Percentiles rank a stretch among this genome's conserved stretches.
phyloP scores from a whole-genome alignment of 352 stramenopile species.

The Blastocystis sp. region DNA sequence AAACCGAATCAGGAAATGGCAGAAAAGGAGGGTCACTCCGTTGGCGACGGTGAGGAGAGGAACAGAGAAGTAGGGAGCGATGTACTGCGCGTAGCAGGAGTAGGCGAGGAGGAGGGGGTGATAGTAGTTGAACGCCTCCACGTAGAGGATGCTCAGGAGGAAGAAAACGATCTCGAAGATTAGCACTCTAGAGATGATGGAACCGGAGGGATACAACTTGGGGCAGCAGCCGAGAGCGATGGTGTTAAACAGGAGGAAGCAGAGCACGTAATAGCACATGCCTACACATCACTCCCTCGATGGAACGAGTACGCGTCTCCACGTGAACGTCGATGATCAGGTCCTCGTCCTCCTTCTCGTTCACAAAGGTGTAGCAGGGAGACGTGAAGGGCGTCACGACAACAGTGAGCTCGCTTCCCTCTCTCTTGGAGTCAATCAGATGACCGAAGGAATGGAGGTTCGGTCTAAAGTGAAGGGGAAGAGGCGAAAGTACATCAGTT shows the following conservation, averaged over 20 bases:
- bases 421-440: slow-evolving; percentile 45
- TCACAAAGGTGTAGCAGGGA: slow-evolving; percentile 21
- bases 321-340: slow-evolving; percentile 29
- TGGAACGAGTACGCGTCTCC: background rate
- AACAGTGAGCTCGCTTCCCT: slow-evolving; percentile 4
- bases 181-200: background rate
- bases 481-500: background rate
- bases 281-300: background rate
- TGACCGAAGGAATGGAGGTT: slow-evolving; percentile 28
- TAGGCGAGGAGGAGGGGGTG: background rate
- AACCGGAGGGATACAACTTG: background rate
- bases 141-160: slow-evolving; percentile 1
- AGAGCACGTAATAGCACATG: background rate
- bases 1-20: slow-evolving; percentile 23
- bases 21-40: background rate
- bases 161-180: background rate
- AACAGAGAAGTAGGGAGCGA: slow-evolving; percentile 12
- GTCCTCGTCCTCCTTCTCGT: slow-evolving; percentile 15
- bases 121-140: background rate
- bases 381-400: slow-evolving; percentile 19
- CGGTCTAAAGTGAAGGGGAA: background rate
- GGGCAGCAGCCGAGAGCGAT: slow-evolving; percentile 17
- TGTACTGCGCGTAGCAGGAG: slow-evolving; percentile 9
- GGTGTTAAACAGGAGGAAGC: background rate
- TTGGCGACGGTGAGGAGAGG: slow-evolving; percentile 5